Percentiles rank a stretch among this genome's conserved stretches.
phyloP scores from a whole-genome alignment of 1,139 yeast species.

The Diutina pseudorugosa region DNA sequence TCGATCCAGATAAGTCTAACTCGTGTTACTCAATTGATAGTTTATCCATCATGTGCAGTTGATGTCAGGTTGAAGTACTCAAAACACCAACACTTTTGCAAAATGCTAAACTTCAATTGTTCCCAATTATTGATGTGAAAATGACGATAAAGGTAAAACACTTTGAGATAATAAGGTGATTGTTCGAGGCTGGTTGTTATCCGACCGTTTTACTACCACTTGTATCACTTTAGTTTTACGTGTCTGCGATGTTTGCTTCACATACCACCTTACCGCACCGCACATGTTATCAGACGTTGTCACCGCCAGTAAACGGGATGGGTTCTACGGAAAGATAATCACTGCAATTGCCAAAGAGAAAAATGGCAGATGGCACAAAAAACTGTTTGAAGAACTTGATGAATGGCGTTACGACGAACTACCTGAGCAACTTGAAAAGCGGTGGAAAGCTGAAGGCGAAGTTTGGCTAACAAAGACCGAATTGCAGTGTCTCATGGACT shows the following conservation, averaged over 20 bases:
- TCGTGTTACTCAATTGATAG: too few species aligned
- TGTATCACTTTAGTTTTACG: background rate
- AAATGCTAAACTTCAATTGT: too few species aligned
- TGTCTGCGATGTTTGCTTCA: background rate
- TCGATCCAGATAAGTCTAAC: too few species aligned
- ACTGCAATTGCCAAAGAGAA: background rate
- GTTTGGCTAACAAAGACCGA: slow-evolving; percentile 26
- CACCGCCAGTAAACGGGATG: background rate
- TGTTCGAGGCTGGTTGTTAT: too few species aligned
- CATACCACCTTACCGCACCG: background rate
- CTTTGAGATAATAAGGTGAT: too few species aligned
- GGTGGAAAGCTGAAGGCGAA: slow-evolving; percentile 10
- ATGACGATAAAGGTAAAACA: too few species aligned
- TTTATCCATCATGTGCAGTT: too few species aligned
- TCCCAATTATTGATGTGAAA: too few species aligned
- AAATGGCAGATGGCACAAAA: background rate
- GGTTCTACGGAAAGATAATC: background rate
- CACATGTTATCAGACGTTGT: background rate
- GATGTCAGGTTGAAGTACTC: too few species aligned
- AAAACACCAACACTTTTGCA: too few species aligned
- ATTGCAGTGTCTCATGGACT: slow-evolving; percentile 29
- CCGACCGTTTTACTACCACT: too few species aligned
- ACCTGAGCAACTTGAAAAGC: slow-evolving; percentile 13
- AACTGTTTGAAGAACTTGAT: slow-evolving; percentile 19
- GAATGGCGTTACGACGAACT: slow-evolving; percentile 20